Conservation (phyloP, 495 filamentous ascomycete genomes). For the Bryoglossum gracile region DNA sequence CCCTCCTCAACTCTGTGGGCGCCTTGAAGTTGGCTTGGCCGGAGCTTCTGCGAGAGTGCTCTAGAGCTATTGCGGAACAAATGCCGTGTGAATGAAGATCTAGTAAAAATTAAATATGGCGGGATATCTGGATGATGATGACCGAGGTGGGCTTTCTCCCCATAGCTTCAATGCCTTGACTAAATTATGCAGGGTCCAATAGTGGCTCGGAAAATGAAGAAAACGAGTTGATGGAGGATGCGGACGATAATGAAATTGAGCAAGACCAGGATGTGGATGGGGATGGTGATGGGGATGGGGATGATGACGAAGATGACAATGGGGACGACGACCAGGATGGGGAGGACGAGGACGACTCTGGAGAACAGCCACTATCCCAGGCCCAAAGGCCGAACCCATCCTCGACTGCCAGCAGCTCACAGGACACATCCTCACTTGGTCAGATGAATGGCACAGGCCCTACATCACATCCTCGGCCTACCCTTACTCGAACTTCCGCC, state of each 20-base stretch:
- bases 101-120: conserved; percentile 18
- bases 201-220: conserved; percentile 66
- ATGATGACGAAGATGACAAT: conserved; percentile 53
- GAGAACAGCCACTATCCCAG: conserved; percentile 50
- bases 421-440: conserved; percentile 16
- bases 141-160: conserved; percentile 37
- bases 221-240: conserved; percentile 61
- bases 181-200: conserved; percentile 47
- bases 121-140: conserved; percentile 45
- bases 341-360: conserved; percentile 51
- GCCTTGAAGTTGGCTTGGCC: not conserved
- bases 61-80: not conserved
- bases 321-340: conserved; percentile 53
- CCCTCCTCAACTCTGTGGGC: not conserved
- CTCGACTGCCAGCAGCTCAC: conserved; percentile 29
- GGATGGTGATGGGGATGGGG: conserved; percentile 57
- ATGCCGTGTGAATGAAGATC: conserved; percentile 10
- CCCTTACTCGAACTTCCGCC: conserved; percentile 38
- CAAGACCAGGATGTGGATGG: conserved; percentile 42
- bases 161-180: not conserved
- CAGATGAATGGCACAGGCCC: conserved; percentile 19
- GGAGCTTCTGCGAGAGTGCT: not conserved
- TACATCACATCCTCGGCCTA: conserved; percentile 23
- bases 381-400: conserved; percentile 35
- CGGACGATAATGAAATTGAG: conserved; percentile 39